A percentile compares a stretch with the other conserved stretches of the same genome.
These are phyloP conservation scores for Eucalyptus erythrocorys DNA, from an alignment of 345 rosid genomes.

Conservation along the genomic window DNA sequence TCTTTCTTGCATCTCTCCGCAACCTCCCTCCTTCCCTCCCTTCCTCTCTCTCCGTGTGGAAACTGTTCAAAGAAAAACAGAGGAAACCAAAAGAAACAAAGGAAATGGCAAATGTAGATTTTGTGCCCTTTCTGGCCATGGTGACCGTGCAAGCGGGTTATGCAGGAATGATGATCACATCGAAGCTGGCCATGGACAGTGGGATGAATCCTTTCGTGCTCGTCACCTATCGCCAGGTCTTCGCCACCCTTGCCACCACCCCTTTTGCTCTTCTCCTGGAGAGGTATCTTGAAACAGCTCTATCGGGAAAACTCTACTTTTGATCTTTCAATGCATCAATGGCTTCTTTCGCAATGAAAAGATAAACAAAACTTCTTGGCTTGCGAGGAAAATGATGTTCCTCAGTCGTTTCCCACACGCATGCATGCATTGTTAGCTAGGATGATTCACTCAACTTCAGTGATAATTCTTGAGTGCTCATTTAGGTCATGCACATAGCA, in stretches of 20 bases:
- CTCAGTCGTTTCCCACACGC: background rate
- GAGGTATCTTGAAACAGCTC: slow-evolving; percentile 16
- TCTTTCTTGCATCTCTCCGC: background rate
- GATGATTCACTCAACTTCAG: background rate
- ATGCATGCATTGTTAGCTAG: background rate
- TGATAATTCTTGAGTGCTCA: background rate
- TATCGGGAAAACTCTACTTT: background rate
- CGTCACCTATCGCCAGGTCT: slow-evolving; percentile 68
- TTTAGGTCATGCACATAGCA: background rate
- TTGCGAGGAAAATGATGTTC: background rate
- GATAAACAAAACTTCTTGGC: background rate
- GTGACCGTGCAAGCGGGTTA: slow-evolving; percentile 55
- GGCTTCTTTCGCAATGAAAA: background rate
- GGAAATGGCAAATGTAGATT: background rate
- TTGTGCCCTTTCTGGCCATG: slow-evolving; percentile 67
- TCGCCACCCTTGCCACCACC: slow-evolving; percentile 53
- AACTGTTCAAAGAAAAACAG: background rate
- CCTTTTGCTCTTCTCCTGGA: slow-evolving; percentile 73
- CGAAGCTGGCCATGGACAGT: slow-evolving; percentile 78
- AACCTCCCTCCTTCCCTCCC: background rate
- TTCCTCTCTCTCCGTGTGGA: background rate
- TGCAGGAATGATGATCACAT: slow-evolving; percentile 78
- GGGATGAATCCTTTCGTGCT: slow-evolving; percentile 85
- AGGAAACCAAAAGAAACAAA: background rate
- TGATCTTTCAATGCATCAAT: background rate